These are phyloP conservation scores for Amesomyces nigricolor DNA, from an alignment of 2,329 filamentous ascomycete genomes.

Conservation along the genomic window DNA sequence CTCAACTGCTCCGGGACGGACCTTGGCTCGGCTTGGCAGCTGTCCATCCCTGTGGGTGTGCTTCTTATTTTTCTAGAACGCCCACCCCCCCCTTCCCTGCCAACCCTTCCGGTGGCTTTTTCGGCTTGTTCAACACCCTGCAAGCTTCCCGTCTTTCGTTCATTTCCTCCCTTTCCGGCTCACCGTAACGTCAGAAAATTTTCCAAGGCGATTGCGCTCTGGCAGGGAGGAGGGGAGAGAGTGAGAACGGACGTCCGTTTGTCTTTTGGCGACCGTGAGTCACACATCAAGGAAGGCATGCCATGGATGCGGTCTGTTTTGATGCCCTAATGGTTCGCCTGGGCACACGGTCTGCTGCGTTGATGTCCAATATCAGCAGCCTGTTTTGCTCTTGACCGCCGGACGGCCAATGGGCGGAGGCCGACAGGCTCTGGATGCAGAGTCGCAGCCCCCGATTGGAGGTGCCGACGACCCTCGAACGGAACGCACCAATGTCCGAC, in stretches of 20 bases:
- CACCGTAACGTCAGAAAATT: conserved; percentile 25
- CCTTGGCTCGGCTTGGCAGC: conserved; percentile 19
- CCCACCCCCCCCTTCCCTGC: conserved; percentile 18
- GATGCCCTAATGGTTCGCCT: conserved; percentile 24
- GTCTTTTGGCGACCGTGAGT: conserved; percentile 20
- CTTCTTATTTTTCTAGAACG: conserved; percentile 19
- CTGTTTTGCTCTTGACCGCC: conserved; percentile 16
- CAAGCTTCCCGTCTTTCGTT: conserved; percentile 19
- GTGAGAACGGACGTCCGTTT: neutral
- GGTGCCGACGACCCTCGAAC: conserved; percentile 5
- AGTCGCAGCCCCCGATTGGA: conserved; percentile 23
- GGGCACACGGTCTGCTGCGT: conserved; percentile 25
- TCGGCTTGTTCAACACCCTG: neutral
- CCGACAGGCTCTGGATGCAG: conserved; percentile 21
- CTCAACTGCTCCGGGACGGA: conserved; percentile 13
- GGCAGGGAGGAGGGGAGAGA: conserved; percentile 2
- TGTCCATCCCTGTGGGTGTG: conserved; percentile 5
- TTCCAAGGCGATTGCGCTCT: conserved; percentile 16
- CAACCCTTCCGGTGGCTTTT: conserved; percentile 17
- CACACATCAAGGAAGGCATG: conserved; percentile 16
- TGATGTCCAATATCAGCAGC: conserved; percentile 29
- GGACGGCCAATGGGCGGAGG: conserved; percentile 21
- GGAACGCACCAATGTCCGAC: conserved; percentile 12
- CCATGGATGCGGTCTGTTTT: conserved; percentile 22
- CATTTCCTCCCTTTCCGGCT: conserved; percentile 23